Conservation (phyloP, 345 rosid species). For the Crucihimalaya himalaica region DNA sequence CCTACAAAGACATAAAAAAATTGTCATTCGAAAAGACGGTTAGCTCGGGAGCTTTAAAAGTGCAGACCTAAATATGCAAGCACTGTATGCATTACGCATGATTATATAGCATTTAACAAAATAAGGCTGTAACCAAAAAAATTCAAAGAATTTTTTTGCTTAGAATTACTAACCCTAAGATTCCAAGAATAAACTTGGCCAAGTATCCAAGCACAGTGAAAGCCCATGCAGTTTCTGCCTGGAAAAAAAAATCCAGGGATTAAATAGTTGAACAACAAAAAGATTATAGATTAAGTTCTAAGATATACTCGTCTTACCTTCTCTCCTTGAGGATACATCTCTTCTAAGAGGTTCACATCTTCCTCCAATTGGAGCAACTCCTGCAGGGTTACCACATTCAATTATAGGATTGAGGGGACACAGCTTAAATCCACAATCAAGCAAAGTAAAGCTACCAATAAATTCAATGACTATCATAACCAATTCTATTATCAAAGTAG, state of each 20-base stretch:
- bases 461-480: background rate
- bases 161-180: conserved; percentile 68
- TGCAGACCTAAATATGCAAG: background rate
- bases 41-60: background rate
- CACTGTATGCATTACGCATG: background rate
- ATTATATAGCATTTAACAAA: background rate
- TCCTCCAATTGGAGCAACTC: conserved; percentile 94
- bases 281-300: background rate
- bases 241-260: conserved; percentile 39
- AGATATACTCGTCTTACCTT: conserved; percentile 52
- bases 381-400: conserved; percentile 45
- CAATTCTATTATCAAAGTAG: conserved; percentile 5
- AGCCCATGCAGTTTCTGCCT: conserved; percentile 99
- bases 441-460: background rate
- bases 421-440: conserved; percentile 3
- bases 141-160: background rate
- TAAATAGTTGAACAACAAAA: background rate
- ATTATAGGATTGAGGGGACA: background rate
- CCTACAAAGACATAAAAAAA: conserved; percentile 44
- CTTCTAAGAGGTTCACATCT: conserved; percentile 96
- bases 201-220: conserved; percentile 92
- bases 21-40: conserved; percentile 11
- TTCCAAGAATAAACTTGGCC: conserved; percentile 85
- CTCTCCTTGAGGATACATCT: conserved; percentile 99
- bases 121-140: background rate